Evolutionary conservation across 192 early-diverging fungal genomes (phyloP), one percentile per base, ranked within the genome.

Genomic region (Podila clonocystis): DNA sequence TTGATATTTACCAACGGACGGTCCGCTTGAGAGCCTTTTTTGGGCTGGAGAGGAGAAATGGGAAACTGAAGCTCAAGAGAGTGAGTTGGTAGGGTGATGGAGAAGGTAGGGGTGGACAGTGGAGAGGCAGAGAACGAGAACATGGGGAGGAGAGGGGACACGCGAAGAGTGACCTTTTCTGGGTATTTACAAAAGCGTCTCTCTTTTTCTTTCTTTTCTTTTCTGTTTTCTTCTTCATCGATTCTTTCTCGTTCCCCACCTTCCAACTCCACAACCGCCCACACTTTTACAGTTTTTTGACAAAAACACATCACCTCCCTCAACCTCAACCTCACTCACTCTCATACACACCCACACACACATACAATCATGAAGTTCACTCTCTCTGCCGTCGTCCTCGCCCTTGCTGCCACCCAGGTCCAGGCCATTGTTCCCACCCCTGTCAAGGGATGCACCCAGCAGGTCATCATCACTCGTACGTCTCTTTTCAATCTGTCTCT

Each of bases 381-480:
- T 20, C 19, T 67, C 29, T 67, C 50, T 26, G 20, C 33, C 22
- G 52, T 52, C 22, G 52, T 50, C 4, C 19, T 67, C 19, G 65
- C 65, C 38, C 52, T 67, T 31, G 50, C 52, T 34, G 52, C 52
- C 19, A 26, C 65, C 33, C 65, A 67, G 65, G 52, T 36, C 48
- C 52, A 57, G 52, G 65, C 65, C 28, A 52, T 67, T 28, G 19
- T 67, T 2, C 65, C 65, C 5, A 57, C 13, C 30, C 65, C 65
- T 26, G 29, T 67, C 50, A 57, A 67, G 31, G 50, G 22, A 52
- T 67, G 65, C 65, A 67, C 65, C 50, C 52, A 67, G 52, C 26
- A 22, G 29, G 52, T 67, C 52, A 9, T 67, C 20, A 38, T 67
- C 31, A 29, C 31, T 9, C 20, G 65, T 67, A 67, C 33, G 65